phyloP scores from a whole-genome alignment of 768 basidiomycete genomes.

The Termitomyces sp. region DNA sequence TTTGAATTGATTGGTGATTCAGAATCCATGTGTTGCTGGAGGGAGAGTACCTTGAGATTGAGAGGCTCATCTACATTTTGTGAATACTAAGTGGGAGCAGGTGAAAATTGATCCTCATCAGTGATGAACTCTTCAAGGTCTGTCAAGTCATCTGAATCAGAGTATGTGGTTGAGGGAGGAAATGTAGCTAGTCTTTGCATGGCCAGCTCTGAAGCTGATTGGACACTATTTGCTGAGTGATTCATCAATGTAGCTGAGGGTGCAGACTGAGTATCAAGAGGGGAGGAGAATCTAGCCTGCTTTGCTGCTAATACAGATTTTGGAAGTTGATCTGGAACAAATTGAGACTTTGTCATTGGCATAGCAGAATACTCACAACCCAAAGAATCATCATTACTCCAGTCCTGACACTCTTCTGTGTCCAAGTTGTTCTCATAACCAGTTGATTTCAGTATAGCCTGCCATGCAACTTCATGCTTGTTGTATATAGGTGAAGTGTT shows the following conservation, averaged over 20 bases:
- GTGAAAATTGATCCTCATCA: background rate
- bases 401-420: no score
- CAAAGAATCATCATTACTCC: background rate
- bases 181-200: background rate
- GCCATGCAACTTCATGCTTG: background rate
- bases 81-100: background rate
- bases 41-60: no score
- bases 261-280: background rate
- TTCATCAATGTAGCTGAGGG: background rate
- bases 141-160: background rate
- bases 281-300: background rate
- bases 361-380: background rate
- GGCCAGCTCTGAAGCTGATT: background rate
- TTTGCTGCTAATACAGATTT: no score
- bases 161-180: background rate
- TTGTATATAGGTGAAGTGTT: background rate
- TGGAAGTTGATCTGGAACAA: no score
- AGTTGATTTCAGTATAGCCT: background rate
- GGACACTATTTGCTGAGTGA: background rate
- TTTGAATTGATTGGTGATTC: no score
- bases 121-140: background rate
- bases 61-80: background rate
- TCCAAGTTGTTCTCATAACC: no score
- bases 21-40: no score
- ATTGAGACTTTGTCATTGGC: background rate